Base-by-base conservation (phyloP, 1,284 basidiomycete species). In the Sanghuangporus sanghuang region DNA sequence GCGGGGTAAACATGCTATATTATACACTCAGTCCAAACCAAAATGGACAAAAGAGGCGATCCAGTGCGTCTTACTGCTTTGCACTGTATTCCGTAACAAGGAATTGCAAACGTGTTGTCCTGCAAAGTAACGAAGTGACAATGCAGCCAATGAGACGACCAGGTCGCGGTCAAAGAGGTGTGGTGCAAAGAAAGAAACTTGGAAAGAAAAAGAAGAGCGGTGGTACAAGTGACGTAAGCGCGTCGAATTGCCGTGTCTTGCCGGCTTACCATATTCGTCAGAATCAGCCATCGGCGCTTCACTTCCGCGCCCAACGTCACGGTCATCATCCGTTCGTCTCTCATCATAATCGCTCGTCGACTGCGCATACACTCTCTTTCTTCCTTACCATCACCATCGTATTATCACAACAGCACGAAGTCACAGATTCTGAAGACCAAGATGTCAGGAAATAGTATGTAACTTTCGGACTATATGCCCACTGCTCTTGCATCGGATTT, bases 381-480 rank as follows among this genome's bases (percentile, higher is more conserved):
- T 54, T 54, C 36, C 40, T 35, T 39, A 36, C 59, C 38, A 54
- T 18, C 59, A 61, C 52, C 50, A 53, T 38, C 59, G 35, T 1
- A 18, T 50, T 14, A 52, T 50, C 32, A 21, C 32, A 27, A 3
- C 42, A 12, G 44, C 27, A 8, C 44, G 21, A 36, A 52, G 36
- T 21, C 27, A 8, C 14, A 36, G 32, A 39, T 23, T 53, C 27
- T 50, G 16, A 27, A 23, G 9, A 39, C 11, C 32, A 61, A 44
- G 12, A 61, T 61, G 59, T 61, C 59, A 49, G 59, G 59, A 61
- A 61, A 57, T 18, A 48, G 59, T 61, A 36, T 40, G 59, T 32
- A 50, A 32, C 36, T 49, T 14, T 8, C 32, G n/a, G 9, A 14
- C 18, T 57, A 39, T 42, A 11, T 23, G 18, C 50, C n/a, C 2